Base-by-base conservation (phyloP, 2,329 filamentous ascomycete species). In the Sarocladiaceae sp. region DNA sequence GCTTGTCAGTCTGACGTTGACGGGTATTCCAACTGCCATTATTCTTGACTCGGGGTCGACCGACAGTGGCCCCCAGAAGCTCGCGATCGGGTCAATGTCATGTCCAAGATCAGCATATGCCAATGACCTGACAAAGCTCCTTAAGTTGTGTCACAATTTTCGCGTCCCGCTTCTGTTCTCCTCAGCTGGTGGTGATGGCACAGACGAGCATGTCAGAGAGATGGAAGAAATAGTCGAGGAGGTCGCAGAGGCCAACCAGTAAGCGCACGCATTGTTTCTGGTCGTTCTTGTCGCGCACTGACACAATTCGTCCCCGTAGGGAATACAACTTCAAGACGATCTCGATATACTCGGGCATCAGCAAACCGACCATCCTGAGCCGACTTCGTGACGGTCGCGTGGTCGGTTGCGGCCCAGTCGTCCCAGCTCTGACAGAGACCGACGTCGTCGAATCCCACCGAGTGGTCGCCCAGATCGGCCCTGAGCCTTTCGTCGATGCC, bases 101-200 rank as follows among this genome's bases (percentile, higher is more conserved):
- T 67, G 62, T n/a, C 68, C 69, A 0, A 62, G 69, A 4, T 61
- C 62, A 0, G 60, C 71, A 0, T 79, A 79, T 49, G 52, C 62
- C 0, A 63, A 69, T 10, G 76, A 79, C 53, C 60, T 78, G 2
- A 20, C 54, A 7, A 71, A 69, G 15, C 29, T 74, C 11, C 54
- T 74, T 3, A 55, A 56, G 52, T 59, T 67, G 2, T 62, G 61
- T 3, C 56, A 63, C 33, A 50, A 59, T 1, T 64, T 63, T 36
- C 59, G 59, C 5, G 64, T 71, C 3, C 66, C 66, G 3, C 53
- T 75, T 1, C 57, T 75, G 15, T 69, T 74, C 40, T 61, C 65
- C 33, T 74, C 71, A 4, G 71, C 65, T 2, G 74, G 73, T 3
- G 74, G 74, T 1, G 72, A 73, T 57, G 74, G 75, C 1, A 66